Evolutionary conservation across 108 stramenopile species (phyloP).

Genomic region (Epipyxis sp.): DNA sequence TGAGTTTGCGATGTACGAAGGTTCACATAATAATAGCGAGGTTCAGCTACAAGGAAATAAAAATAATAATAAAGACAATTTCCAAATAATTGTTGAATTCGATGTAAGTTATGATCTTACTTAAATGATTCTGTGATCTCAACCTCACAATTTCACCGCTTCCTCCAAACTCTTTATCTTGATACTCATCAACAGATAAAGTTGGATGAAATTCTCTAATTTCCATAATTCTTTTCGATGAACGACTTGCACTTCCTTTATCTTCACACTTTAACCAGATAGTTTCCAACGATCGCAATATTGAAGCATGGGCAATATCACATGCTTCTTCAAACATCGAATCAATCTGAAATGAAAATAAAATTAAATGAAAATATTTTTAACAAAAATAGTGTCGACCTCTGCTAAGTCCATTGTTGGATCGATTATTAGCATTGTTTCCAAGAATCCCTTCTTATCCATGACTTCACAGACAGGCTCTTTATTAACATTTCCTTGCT

Average conservation of each 20-base stretch:
- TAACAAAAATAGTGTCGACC: too few relatives aligned
- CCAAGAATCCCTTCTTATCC: not conserved
- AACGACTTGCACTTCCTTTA: not conserved
- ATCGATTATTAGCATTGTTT: not conserved
- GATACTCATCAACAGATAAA: not conserved
- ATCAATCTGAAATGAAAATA: too few relatives aligned
- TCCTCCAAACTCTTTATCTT: not conserved
- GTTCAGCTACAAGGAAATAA: not conserved
- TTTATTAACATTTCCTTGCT: constrained; percentile 4
- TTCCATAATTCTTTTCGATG: not conserved
- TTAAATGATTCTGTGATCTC: not conserved
- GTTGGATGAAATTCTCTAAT: not conserved
- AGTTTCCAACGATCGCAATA: not conserved
- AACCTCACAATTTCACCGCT: not conserved
- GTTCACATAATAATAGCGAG: constrained; percentile 12
- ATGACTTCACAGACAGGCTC: not conserved
- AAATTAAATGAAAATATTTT: too few relatives aligned
- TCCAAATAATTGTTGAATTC: too few relatives aligned
- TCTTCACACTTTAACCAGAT: not conserved
- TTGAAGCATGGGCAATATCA: not conserved
- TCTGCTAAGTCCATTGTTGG: not conserved
- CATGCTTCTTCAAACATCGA: constrained; percentile 8
- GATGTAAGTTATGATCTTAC: too few relatives aligned
- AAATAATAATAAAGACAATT: too few relatives aligned
- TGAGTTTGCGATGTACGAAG: not conserved